Base-by-base conservation (phyloP, 2,329 filamentous ascomycete genomes). In the Zarea fungicola region DNA sequence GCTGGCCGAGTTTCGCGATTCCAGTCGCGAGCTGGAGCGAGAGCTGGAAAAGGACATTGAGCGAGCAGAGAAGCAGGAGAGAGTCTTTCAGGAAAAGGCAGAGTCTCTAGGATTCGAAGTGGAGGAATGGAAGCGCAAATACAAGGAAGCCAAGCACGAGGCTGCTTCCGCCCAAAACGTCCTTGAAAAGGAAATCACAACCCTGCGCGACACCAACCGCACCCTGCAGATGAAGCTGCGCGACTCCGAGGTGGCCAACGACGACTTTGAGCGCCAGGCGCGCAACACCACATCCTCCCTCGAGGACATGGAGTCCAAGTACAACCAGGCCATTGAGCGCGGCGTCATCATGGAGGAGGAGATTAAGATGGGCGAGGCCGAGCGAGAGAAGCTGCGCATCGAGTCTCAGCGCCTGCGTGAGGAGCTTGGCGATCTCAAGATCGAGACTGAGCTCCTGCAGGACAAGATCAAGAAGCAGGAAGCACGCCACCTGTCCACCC, bases 61-160 rank as follows among this genome's bases (percentile, higher is more conserved):
- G 60, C 86, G 89, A 37, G 91, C 91, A 37, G 93, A 99, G 75
- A 95, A 95, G 73, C 82, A 90, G 60, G 92, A 97, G 71, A 81
- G 90, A 55, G 76, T 83, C 55, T 70, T 96, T 58, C 85, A 91
- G 65, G 86, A 95, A 66, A 95, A 92, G 72, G 86, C 89, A 1
- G 92, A 97, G 67, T 79, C 77, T 31, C 68, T 95, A 54, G 82
- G 79, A 42, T 99, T 89, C 62, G 91, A 97, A 67, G 91, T 93
- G 1, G 90, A 97, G 51, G 93, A 99, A 70, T 99, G 93, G 93
- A 97, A 97, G 90, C 83, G 87, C 57, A 99, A 97, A 76, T 95
- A 95, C 77, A 96, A 90, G 67, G 90, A 97, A 65, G 87, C 91
- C 55, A 97, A 97, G 67, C 72, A 80, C 35, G 93, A 99, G 70